Evolutionary conservation across 2,329 filamentous ascomycete genomes (phyloP).

Genomic region (Trichoderma afroharzianum): DNA sequence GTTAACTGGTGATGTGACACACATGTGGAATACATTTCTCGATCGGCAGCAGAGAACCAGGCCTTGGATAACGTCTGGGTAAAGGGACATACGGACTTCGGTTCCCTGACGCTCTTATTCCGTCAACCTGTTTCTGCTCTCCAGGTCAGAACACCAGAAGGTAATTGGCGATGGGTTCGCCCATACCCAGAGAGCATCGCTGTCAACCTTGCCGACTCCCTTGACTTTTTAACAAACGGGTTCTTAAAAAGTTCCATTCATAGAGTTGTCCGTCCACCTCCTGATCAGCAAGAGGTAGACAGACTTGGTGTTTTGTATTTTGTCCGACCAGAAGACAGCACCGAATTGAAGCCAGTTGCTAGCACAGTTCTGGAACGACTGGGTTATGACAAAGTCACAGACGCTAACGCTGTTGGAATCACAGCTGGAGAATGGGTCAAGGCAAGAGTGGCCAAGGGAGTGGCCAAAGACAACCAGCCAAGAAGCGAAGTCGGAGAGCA

Average conservation of each 20-base stretch:
- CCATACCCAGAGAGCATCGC: background rate
- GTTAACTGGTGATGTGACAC: background rate
- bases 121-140: background rate
- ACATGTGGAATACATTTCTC: too few relatives aligned
- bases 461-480: background rate
- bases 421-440: slow-evolving; percentile 17
- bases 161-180: background rate
- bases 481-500: background rate
- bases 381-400: slow-evolving; percentile 24
- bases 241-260: slow-evolving; percentile 45
- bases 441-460: slow-evolving; percentile 14
- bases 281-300: slow-evolving; percentile 42
- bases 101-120: background rate
- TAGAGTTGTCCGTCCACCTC: slow-evolving; percentile 40
- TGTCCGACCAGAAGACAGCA: slow-evolving; percentile 34
- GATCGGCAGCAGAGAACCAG: too few relatives aligned
- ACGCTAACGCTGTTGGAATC: background rate
- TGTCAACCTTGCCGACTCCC: background rate
- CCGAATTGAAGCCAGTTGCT: slow-evolving; percentile 30
- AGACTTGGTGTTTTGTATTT: slow-evolving; percentile 47
- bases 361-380: slow-evolving; percentile 33
- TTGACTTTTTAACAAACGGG: slow-evolving; percentile 34
- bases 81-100: background rate
- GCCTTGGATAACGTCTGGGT: background rate
- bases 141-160: background rate